Conservation (phyloP, 495 filamentous ascomycete species). For the Penicillium chermesinum region DNA sequence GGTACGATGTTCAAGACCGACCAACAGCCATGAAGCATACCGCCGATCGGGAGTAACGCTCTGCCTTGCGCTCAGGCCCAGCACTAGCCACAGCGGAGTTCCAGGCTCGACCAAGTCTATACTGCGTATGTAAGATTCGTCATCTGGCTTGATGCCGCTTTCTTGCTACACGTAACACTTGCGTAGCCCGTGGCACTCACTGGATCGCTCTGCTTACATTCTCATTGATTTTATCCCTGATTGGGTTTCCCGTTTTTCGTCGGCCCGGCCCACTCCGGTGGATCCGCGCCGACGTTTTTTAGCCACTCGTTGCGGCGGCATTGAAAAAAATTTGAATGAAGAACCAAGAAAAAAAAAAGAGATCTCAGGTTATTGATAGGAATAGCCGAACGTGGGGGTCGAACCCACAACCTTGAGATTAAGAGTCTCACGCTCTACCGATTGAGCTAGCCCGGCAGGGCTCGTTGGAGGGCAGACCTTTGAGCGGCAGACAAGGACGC, state of each 20-base stretch:
- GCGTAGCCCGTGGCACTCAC: too few species aligned
- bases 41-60: background rate
- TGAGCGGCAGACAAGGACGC: background rate
- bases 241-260: background rate
- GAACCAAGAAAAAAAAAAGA: constrained; percentile 12
- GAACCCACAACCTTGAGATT: constrained; percentile 58
- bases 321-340: constrained; percentile 9
- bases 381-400: constrained; percentile 53
- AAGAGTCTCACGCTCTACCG: constrained; percentile 59
- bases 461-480: constrained; percentile 15
- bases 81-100: background rate
- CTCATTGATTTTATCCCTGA: background rate
- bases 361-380: constrained; percentile 16
- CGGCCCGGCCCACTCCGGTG: background rate
- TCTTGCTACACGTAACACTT: too few species aligned
- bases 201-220: too few species aligned
- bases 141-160: too few species aligned
- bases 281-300: background rate
- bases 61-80: background rate
- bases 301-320: background rate
- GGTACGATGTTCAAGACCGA: background rate
- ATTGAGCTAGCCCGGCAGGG: constrained; percentile 52
- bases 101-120: too few species aligned
- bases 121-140: too few species aligned
- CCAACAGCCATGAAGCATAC: background rate